Base-by-base conservation (phyloP, 1,284 basidiomycete species). In the Ceratobasidium sp. region DNA sequence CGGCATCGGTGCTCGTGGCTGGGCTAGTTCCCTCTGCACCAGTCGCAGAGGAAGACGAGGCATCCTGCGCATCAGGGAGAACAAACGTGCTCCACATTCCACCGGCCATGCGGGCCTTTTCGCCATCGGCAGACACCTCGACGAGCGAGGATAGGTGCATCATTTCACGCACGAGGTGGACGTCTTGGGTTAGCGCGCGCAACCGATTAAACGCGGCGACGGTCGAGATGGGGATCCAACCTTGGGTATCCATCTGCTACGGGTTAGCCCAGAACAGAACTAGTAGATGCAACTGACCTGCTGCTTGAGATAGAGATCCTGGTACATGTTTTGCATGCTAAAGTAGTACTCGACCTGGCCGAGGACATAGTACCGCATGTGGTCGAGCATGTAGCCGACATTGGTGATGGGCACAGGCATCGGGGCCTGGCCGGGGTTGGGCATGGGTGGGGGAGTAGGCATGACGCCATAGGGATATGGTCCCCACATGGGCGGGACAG, bases 161-260 rank as follows among this genome's bases (percentile, higher is more conserved):
- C 12, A 91, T 88, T 49, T 94, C 91, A 65, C 82, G 81, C 38
- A 96, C 89, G 52, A 92, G 79, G 40, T 85, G 79, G 12, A 83
- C 73, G 73, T 94, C 90, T 52, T 79, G 77, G 5, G 92, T 92
- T 69, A 95, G 78, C 67, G 82, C 83, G 75, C 84, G 86, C 70
- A 96, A 85, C 47, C 94, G 89, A 75, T 92, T 93, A 83, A 96
- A 97, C 10, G 91, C 91, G 3, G 91, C 90, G 68, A 97, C 84
- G 68, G 93, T 81, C 10, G 84, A 74, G 49, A 96, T 89, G 22
- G 89, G 85, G 67, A 97, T 89, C 93, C 93, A 97, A 17, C 94
- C 94, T 71, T 86, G 82, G 2, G 86, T 83, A 76, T 96, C 93
- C 94, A 97, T 96, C 93, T 96, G 74, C 22, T 60, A 45, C 13